Evolutionary conservation across 2,329 filamentous ascomycete genomes (phyloP), one percentile per base, ranked within the genome.

Genomic region (Aspergillus sp.): DNA sequence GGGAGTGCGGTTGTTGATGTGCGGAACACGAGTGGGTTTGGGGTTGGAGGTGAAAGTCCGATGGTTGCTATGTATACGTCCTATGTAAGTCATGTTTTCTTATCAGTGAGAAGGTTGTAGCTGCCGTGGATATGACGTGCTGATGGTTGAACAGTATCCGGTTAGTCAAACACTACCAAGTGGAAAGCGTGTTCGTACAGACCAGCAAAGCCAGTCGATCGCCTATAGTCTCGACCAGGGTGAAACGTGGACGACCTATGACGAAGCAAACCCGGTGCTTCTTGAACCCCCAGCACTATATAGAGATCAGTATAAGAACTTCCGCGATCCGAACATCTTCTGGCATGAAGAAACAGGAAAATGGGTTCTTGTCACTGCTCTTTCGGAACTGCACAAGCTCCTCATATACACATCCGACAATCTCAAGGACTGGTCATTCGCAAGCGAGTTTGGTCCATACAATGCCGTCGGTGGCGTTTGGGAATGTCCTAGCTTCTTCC

Each of bases 1-100:
- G 82, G 85, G 31, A 86, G 82, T 48, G 79, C 77, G 6, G 84
- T 88, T 0, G 73, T 86, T 21, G 86, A 89, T 65, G 70, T 70
- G 11, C 83, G 88, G 66, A 89, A 89, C 66, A 87, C 86, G 0
- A 87, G 84, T 14, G 86, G 86, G 1, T 86, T 89, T 74, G 88
- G 88, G 62, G 82, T 81, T 0, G 76, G 81, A 48, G 83, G 85
- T 64, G 76, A 75, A n/a, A 82, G 85, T 56, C 84, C 85, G 4
- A 83, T 88, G 5, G 82, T 89, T 2, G 86, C 86, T 19, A 80
- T 86, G 64, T 84, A 85, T 69, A 83, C 80, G 1, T 71, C 81
- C 43, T 74, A 69, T 24, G 66, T 69, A 52, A 50, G 64, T 60
- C 23, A 6, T 8, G 15, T 6, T 5, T 9, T 5, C 8, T 35